phyloP scores from a whole-genome alignment of 305 asterid genomes.

The Striga hermonthica region DNA sequence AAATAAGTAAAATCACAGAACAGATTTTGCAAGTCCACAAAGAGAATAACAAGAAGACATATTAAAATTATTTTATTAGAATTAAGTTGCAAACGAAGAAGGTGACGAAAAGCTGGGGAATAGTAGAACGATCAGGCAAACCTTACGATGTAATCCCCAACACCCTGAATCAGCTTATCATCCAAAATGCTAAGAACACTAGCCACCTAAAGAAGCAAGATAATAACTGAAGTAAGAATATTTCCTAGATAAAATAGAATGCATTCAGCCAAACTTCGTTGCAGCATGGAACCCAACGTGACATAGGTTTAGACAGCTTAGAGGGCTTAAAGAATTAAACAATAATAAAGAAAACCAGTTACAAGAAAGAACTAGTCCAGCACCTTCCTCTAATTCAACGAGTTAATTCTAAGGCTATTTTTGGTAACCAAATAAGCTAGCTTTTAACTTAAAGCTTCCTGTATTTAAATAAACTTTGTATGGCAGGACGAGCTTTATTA shows the following conservation, averaged over 20 bases:
- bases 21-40: conserved; percentile 20
- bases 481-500: too few species aligned
- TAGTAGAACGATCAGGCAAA: conserved; percentile 31
- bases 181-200: conserved; percentile 84
- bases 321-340: not conserved
- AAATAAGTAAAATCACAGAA: conserved; percentile 17
- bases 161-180: conserved; percentile 59
- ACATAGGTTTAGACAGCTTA: not conserved
- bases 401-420: not conserved
- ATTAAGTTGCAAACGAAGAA: conserved; percentile 9
- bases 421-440: too few species aligned
- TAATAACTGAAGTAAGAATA: conserved; percentile 27
- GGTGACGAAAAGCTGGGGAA: conserved; percentile 21
- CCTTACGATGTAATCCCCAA: conserved; percentile 86
- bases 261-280: not conserved
- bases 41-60: conserved; percentile 11
- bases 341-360: not conserved
- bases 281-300: not conserved
- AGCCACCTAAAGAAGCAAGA: conserved; percentile 65
- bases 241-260: conserved; percentile 16
- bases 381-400: not conserved
- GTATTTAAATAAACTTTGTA: too few species aligned
- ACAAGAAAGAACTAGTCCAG: not conserved
- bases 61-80: conserved; percentile 1
- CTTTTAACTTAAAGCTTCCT: too few species aligned